Conservation (phyloP, 2,329 filamentous ascomycete genomes). For the Epichloe brachyelytri region DNA sequence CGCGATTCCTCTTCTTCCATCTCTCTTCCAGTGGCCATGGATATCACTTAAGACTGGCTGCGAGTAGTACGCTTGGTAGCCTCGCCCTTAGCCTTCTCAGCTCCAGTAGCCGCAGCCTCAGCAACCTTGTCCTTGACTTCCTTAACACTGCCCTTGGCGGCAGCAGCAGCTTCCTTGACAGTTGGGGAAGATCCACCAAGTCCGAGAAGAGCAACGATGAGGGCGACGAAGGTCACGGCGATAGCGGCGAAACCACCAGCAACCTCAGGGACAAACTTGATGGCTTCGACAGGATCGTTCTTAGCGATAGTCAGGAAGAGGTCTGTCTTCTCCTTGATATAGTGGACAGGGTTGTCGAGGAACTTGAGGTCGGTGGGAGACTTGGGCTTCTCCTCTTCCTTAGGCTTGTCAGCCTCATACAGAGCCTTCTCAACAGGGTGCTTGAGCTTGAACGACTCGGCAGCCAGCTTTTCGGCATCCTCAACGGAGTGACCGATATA, state of each 20-base stretch:
- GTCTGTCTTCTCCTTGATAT: constrained; percentile 83
- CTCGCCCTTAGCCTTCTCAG: constrained; percentile 67
- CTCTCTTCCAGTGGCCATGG: background rate
- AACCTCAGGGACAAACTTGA: constrained; percentile 85
- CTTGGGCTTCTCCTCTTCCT: constrained; percentile 50
- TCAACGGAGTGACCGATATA: constrained; percentile 96
- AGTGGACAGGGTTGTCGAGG: constrained; percentile 77
- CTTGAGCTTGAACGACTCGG: constrained; percentile 88
- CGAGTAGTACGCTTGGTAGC: constrained; percentile 46
- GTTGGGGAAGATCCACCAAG: constrained; percentile 54
- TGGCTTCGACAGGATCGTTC: constrained; percentile 68
- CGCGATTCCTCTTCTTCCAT: background rate
- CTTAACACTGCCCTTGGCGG: constrained; percentile 57
- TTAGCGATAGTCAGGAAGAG: constrained; percentile 77
- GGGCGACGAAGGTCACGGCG: constrained; percentile 53
- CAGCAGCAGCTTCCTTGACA: constrained; percentile 56
- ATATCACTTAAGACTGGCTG: constrained; percentile 34
- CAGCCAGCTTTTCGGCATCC: constrained; percentile 78
- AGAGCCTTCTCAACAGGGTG: constrained; percentile 66
- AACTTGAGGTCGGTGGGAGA: constrained; percentile 72
- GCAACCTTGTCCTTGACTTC: constrained; percentile 56
- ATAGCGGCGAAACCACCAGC: constrained; percentile 66
- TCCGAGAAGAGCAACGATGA: constrained; percentile 55
- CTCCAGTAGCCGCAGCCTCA: constrained; percentile 45
- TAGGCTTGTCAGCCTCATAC: constrained; percentile 69